phyloP scores from a whole-genome alignment of 768 basidiomycete genomes.

The Kwoniella sp. region DNA sequence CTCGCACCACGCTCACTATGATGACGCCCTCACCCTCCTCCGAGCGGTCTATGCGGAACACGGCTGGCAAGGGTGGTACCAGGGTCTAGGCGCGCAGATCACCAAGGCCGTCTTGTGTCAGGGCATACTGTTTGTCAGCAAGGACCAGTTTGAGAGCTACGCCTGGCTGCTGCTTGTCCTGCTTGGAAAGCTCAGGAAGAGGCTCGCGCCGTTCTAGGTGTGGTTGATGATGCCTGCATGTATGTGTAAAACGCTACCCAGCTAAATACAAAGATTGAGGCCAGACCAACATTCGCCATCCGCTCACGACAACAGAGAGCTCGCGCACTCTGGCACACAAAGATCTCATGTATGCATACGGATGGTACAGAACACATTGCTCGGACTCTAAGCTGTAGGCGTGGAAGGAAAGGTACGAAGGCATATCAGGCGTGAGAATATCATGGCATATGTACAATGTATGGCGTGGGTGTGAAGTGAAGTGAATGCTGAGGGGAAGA shows the following conservation, averaged over 20 bases:
- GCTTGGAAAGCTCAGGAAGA: constrained; percentile 9
- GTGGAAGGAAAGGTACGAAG: no score
- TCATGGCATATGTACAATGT: no score
- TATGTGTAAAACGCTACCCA: not conserved
- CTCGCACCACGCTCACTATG: constrained; percentile 8
- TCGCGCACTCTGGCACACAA: no score
- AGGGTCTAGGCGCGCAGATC: constrained; percentile 97
- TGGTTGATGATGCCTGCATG: not conserved
- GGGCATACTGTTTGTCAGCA: constrained; percentile 88
- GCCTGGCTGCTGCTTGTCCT: constrained; percentile 55
- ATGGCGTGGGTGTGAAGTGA: no score
- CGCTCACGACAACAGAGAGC: no score
- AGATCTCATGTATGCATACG: no score
- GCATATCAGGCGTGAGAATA: no score
- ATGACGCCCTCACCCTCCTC: constrained; percentile 75
- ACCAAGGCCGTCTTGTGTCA: constrained; percentile 92
- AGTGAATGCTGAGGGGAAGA: no score
- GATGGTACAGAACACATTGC: not conserved
- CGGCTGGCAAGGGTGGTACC: constrained; percentile 91
- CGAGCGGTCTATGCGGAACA: constrained; percentile 65
- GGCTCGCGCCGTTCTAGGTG: not conserved
- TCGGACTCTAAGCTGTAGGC: not conserved
- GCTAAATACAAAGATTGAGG: no score
- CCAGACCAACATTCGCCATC: no score
- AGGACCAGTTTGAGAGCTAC: constrained; percentile 93